Evolutionary conservation across 305 asterid genomes (phyloP).

Genomic region (Coffea humblotiana): DNA sequence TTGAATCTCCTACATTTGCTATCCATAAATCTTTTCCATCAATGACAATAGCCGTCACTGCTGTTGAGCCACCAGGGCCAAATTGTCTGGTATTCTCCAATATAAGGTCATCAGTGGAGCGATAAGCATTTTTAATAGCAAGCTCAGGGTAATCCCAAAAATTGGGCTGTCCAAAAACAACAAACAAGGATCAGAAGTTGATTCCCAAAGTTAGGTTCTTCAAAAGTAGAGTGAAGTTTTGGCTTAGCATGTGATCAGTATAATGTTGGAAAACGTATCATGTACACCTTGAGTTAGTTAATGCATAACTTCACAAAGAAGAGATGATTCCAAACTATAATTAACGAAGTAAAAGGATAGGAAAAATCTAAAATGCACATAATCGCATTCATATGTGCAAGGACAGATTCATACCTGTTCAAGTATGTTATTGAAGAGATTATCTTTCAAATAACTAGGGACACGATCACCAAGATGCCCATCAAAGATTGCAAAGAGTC

Average conservation of each 20-base stretch:
- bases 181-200: constrained; percentile 2
- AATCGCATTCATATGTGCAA: neutral
- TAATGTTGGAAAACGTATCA: neutral
- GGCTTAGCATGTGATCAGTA: neutral
- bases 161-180: constrained; percentile 48
- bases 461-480: constrained; percentile 89
- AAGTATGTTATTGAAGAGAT: constrained; percentile 74
- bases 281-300: neutral
- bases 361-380: neutral
- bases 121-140: constrained; percentile 68
- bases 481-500: constrained; percentile 81
- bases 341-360: too few relatives aligned
- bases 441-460: constrained; percentile 68
- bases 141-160: constrained; percentile 71
- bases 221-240: neutral
- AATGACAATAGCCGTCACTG: constrained; percentile 83
- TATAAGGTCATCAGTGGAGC: constrained; percentile 58
- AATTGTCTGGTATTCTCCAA: constrained; percentile 67
- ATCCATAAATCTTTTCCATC: constrained; percentile 85
- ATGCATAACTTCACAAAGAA: neutral
- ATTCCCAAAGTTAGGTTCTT: too few relatives aligned
- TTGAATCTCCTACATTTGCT: constrained; percentile 83
- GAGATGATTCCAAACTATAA: too few relatives aligned
- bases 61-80: constrained; percentile 94
- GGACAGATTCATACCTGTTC: constrained; percentile 45